Evolutionary conservation across 345 rosid species (phyloP).

Genomic region (Anastatica hierochuntica): DNA sequence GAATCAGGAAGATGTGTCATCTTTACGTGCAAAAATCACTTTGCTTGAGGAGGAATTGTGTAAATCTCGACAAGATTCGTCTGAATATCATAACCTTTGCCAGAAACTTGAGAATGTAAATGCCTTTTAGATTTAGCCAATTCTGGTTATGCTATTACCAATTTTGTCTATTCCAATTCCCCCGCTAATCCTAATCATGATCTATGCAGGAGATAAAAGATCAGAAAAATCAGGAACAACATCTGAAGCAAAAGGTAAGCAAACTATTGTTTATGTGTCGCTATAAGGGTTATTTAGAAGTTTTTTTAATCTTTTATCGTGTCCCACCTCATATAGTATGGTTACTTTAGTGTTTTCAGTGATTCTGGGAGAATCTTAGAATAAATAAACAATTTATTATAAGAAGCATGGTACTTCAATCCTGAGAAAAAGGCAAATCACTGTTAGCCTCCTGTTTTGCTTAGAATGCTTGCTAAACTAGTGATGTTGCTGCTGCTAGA

Average conservation of each 20-base stretch:
- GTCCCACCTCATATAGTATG: not conserved
- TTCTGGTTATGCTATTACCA: constrained; percentile 7
- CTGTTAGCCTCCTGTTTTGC: not conserved
- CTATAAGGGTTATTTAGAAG: not conserved
- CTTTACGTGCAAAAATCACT: constrained; percentile 56
- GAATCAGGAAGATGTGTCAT: constrained; percentile 60
- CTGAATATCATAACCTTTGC: constrained; percentile 43
- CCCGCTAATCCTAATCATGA: constrained; percentile 7
- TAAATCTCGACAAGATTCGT: constrained; percentile 61
- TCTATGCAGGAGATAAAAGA: constrained; percentile 75
- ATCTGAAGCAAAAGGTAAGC: constrained; percentile 85
- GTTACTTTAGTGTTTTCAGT: constrained; percentile 2
- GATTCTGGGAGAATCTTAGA: constrained; percentile 9
- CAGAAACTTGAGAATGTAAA: constrained; percentile 69
- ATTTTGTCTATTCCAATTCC: not conserved
- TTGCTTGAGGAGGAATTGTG: constrained; percentile 71
- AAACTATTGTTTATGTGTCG: not conserved
- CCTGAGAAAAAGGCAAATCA: constrained; percentile 1
- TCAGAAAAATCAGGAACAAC: constrained; percentile 68
- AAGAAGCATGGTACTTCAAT: constrained; percentile 1
- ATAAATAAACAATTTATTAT: not conserved
- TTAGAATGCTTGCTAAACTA: no score
- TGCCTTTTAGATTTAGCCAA: constrained; percentile 2
- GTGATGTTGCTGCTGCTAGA: not conserved
- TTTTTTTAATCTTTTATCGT: not conserved